Conservation (phyloP, 2,329 filamentous ascomycete species). For the Blastomyces parvus region DNA sequence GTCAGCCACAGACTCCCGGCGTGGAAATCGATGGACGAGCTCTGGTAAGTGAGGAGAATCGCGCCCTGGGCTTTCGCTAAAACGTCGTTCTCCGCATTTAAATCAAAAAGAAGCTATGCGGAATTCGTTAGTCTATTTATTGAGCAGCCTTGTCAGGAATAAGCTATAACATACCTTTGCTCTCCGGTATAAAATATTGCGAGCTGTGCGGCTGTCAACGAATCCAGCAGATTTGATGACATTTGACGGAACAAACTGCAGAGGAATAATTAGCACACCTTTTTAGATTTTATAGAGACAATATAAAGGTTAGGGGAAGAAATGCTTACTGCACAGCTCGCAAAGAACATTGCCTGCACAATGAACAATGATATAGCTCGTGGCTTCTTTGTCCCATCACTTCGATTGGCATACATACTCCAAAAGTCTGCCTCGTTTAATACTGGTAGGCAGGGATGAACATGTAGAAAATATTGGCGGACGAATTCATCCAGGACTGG, state of each 20-base stretch:
- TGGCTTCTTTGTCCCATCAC: slow-evolving; percentile 1
- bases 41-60: slow-evolving; percentile 31
- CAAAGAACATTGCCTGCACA: slow-evolving; percentile 26
- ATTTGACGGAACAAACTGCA: slow-evolving; percentile 41
- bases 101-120: slow-evolving; percentile 24
- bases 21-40: slow-evolving; percentile 26
- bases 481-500: slow-evolving; percentile 41
- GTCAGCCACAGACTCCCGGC: slow-evolving; percentile 38
- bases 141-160: neutral
- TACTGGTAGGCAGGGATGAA: slow-evolving; percentile 25
- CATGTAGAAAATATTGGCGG: slow-evolving; percentile 26
- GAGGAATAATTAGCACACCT: slow-evolving; percentile 17
- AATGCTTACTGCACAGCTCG: slow-evolving; percentile 32
- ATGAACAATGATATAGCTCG: slow-evolving; percentile 24
- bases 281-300: slow-evolving; percentile 6
- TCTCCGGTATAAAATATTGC: slow-evolving; percentile 38
- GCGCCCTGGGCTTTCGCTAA: slow-evolving; percentile 26
- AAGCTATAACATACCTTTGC: slow-evolving; percentile 28
- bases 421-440: slow-evolving; percentile 40
- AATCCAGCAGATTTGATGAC: slow-evolving; percentile 36
- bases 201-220: slow-evolving; percentile 35
- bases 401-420: slow-evolving; percentile 17
- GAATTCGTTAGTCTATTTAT: neutral
- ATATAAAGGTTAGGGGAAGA: slow-evolving; percentile 10
- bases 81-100: slow-evolving; percentile 21